Conservation (phyloP, 352 stramenopile species). For the Phytopythium sindhum region DNA sequence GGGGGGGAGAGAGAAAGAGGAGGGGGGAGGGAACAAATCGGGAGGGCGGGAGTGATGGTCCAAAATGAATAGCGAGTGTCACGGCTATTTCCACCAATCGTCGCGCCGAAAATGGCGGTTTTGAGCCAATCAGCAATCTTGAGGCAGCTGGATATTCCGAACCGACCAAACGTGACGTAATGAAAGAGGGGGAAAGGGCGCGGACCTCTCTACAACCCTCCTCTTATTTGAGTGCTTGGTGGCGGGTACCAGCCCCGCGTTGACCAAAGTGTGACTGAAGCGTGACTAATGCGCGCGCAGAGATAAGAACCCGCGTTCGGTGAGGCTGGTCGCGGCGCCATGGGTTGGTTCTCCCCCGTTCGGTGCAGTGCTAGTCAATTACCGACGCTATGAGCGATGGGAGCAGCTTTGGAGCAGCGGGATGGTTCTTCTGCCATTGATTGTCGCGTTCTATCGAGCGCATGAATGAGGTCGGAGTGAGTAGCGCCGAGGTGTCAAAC, state of each 20-base stretch:
- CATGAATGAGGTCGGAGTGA: too few species aligned
- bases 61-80: background rate
- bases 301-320: background rate
- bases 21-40: background rate
- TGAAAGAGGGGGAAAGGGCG: background rate
- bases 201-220: too few species aligned
- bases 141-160: constrained; percentile 7
- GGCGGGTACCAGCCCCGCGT: too few species aligned
- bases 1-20: background rate
- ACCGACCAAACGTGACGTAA: constrained; percentile 7
- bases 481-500: too few species aligned
- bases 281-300: background rate
- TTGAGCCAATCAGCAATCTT: constrained; percentile 2
- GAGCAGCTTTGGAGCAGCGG: background rate
- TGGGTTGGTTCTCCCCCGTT: background rate
- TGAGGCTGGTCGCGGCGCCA: background rate
- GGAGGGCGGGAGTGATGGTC: constrained; percentile 6
- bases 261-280: too few species aligned
- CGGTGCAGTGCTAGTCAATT: background rate
- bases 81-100: constrained; percentile 1
- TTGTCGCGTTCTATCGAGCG: background rate
- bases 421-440: background rate
- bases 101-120: background rate
- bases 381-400: too few species aligned
- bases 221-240: too few species aligned